Base-by-base conservation (phyloP, 495 filamentous ascomycete genomes). In the Talaromyces thailandensis region DNA sequence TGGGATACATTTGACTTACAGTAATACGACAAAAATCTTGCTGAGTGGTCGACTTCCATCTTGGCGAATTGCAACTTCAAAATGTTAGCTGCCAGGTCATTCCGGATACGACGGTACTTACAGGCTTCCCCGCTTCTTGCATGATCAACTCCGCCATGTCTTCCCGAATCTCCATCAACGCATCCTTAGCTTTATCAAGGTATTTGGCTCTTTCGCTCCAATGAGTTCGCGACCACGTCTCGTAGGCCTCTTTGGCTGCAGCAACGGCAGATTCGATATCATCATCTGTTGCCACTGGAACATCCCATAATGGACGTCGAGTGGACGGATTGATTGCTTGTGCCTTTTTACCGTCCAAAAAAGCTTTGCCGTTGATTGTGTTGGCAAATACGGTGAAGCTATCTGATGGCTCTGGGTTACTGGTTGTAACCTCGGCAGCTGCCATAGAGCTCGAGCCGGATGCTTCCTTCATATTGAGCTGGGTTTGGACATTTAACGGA, bases 191-290 rank as follows among this genome's bases (percentile, higher is more conserved):
- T 28, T 58, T 40, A 0, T 21, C 14, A 2, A 70, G 35, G n/a
- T 63, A 56, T n/a, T 60, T 45, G 16, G 61, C 59, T 61, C 68
- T 60, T 67, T 84, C 73, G 32, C 73, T 73, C 9, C 76, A 63
- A 5, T 77, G 64, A 3, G 70, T 72, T 26, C 75, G 62, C n/a
- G 70, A 69, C 81, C 81, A 86, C 37, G 65, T 56, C 26, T 68
- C 61, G 62, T 79, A 83, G 0, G 81, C 83, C 26, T 70, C 73
- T 25, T 73, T 65, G 0, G 71, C 81, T 18, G 75, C 71, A 3
- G 45, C 58, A 1, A 81, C 78, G 8, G 82, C 80, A 50, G 75
- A 71, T 55, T 84, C 75, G 21, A 85, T 71, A 63, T 86, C 82
- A 50, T 80, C 62, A 61, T 75, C 64, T 6, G 69, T 77, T 6